A percentile compares a stretch with the other conserved stretches of the same genome.
phyloP scores from a whole-genome alignment of 805 yeast genomes.

The Cyberlindnera galapagoensis region DNA sequence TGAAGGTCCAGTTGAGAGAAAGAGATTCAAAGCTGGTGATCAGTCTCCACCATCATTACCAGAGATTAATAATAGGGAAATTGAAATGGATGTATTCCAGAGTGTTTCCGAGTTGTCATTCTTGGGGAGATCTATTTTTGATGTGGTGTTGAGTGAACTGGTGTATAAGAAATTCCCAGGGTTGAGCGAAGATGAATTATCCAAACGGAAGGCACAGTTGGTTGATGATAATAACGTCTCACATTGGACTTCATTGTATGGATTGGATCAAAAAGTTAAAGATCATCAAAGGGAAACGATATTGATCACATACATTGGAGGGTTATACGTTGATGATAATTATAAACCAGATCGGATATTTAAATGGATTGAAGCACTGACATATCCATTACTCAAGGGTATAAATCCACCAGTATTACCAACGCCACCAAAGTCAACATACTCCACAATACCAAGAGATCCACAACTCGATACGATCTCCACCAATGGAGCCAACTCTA shows the following conservation, averaged over 20 bases:
- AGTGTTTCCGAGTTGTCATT: background rate
- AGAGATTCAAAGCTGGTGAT: too few relatives aligned
- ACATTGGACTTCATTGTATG: background rate
- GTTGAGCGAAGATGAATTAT: background rate
- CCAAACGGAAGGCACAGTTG: background rate
- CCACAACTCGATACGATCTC: too few relatives aligned
- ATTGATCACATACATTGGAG: conserved; percentile 90
- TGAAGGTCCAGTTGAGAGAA: too few relatives aligned
- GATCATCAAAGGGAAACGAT: too few relatives aligned
- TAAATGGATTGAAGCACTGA: conserved; percentile 44
- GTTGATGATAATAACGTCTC: background rate
- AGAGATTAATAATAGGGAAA: conserved; percentile 35
- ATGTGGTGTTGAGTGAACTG: background rate
- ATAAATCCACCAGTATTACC: too few relatives aligned
- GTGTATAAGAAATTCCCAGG: background rate
- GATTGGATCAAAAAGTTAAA: conserved; percentile 55
- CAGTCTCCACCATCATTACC: background rate
- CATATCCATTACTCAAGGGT: conserved; percentile 14
- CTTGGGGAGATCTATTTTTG: conserved; percentile 1
- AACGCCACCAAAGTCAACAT: too few relatives aligned
- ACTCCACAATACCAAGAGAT: too few relatives aligned
- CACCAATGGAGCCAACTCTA: too few relatives aligned
- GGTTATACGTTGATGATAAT: conserved; percentile 50
- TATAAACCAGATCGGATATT: conserved; percentile 38
- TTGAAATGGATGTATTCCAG: conserved; percentile 26